phyloP scores from a whole-genome alignment of 257 asterid species.

The Euphrasia confusa region DNA sequence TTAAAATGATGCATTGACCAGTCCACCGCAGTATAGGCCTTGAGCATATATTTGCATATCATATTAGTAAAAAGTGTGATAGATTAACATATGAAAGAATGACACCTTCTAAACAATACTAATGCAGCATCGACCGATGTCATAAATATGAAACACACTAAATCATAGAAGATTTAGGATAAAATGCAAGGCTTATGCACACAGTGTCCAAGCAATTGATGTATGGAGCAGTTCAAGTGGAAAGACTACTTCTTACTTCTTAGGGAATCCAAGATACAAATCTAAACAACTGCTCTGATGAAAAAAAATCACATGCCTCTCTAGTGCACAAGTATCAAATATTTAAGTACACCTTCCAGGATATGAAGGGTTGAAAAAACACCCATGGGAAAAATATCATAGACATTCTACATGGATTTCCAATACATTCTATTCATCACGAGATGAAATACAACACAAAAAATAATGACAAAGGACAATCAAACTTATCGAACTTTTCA shows the following conservation, averaged over 20 bases:
- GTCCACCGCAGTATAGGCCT: conserved; percentile 81
- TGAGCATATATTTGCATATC: conserved; percentile 26
- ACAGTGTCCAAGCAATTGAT: conserved; percentile 13
- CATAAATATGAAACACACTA: conserved; percentile 19
- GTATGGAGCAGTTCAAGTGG: conserved; percentile 12
- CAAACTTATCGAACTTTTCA: conserved; percentile 2
- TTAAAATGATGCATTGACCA: conserved; percentile 72
- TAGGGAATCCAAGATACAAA: conserved; percentile 13
- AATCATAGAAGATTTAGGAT: conserved; percentile 13
- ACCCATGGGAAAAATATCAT: conserved; percentile 7
- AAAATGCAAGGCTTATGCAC: conserved; percentile 15
- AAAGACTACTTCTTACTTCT: conserved; percentile 9
- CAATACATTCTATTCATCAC: conserved; percentile 11
- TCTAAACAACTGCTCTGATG: conserved; percentile 11
- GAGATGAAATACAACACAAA: conserved; percentile 13
- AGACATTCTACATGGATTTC: conserved; percentile 8
- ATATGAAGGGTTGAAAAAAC: not conserved
- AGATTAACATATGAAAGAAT: conserved; percentile 3
- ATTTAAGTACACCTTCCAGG: not conserved
- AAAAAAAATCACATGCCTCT: not conserved
- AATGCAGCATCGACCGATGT: conserved; percentile 6
- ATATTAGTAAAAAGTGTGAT: conserved; percentile 24
- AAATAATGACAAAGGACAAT: conserved; percentile 7
- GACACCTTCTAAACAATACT: conserved; percentile 10
- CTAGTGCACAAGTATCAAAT: conserved; percentile 9